Conservation (phyloP, 2,329 filamentous ascomycete species). For the Colletotrichum endophyticum region DNA sequence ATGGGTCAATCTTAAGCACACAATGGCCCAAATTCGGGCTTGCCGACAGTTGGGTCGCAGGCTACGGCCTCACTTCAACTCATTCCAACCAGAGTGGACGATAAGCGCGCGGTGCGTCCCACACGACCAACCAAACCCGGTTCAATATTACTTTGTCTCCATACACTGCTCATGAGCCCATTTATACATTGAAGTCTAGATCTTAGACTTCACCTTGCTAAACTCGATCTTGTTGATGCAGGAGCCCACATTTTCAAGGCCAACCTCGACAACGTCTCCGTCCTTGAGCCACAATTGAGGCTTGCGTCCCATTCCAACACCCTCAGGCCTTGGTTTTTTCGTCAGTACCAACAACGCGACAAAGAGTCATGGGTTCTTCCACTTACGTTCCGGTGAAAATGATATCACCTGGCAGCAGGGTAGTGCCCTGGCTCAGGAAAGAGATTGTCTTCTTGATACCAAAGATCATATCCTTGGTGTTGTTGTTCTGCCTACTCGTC, state of each 20-base stretch:
- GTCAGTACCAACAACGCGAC: background rate
- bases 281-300: constrained; percentile 73
- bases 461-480: constrained; percentile 69
- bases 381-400: constrained; percentile 70
- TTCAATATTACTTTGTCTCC: background rate
- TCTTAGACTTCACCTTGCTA: constrained; percentile 29
- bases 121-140: background rate
- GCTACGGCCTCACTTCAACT: background rate
- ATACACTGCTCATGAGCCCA: background rate
- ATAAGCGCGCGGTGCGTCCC: background rate
- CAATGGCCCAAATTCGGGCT: background rate
- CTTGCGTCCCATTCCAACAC: constrained; percentile 73
- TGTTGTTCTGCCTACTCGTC: constrained; percentile 44
- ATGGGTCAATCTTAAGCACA: background rate
- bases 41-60: background rate
- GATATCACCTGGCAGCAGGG: constrained; percentile 66
- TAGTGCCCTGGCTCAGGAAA: constrained; percentile 66
- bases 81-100: background rate
- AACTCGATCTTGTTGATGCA: constrained; percentile 54
- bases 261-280: constrained; percentile 73
- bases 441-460: constrained; percentile 62
- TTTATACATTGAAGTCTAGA: background rate
- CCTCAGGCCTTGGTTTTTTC: constrained; percentile 56
- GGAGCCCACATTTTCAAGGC: constrained; percentile 68
- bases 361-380: background rate